Conservation (phyloP, 2,329 filamentous ascomycete genomes). For the Pseudovirgaria hyperparasitica region DNA sequence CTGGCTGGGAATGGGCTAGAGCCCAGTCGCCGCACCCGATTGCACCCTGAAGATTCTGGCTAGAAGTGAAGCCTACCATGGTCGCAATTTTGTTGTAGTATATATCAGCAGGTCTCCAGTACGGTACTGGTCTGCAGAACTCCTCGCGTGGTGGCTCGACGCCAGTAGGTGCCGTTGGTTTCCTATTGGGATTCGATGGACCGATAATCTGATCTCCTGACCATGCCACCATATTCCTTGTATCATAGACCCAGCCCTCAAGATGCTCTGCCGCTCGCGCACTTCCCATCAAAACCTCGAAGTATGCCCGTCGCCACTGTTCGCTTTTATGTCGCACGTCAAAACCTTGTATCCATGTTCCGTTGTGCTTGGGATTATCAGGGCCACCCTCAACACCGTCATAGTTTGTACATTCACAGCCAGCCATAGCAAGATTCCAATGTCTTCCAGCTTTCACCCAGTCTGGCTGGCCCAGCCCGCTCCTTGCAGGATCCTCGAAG, state of each 20-base stretch:
- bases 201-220: constrained; percentile 63
- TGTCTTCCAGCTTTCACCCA: constrained; percentile 56
- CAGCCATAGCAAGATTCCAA: constrained; percentile 9
- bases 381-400: constrained; percentile 41
- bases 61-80: constrained; percentile 64
- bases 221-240: constrained; percentile 45
- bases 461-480: constrained; percentile 34
- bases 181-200: constrained; percentile 70
- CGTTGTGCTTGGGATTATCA: too few relatives aligned
- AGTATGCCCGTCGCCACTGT: constrained; percentile 77
- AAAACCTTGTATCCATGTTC: too few relatives aligned
- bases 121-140: constrained; percentile 56
- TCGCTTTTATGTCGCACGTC: constrained; percentile 68
- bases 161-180: constrained; percentile 54
- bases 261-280: constrained; percentile 68
- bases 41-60: constrained; percentile 69
- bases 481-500: too few relatives aligned
- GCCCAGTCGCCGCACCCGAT: constrained; percentile 77
- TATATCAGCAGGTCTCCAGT: constrained; percentile 53
- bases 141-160: constrained; percentile 58
- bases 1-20: constrained; percentile 57
- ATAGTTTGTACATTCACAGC: constrained; percentile 10
- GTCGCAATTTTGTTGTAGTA: constrained; percentile 75
- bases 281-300: constrained; percentile 64
- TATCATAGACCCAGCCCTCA: constrained; percentile 66